Evolutionary conservation across 169 alveolate species (phyloP).

Genomic region (Eimeria brunetti): DNA sequence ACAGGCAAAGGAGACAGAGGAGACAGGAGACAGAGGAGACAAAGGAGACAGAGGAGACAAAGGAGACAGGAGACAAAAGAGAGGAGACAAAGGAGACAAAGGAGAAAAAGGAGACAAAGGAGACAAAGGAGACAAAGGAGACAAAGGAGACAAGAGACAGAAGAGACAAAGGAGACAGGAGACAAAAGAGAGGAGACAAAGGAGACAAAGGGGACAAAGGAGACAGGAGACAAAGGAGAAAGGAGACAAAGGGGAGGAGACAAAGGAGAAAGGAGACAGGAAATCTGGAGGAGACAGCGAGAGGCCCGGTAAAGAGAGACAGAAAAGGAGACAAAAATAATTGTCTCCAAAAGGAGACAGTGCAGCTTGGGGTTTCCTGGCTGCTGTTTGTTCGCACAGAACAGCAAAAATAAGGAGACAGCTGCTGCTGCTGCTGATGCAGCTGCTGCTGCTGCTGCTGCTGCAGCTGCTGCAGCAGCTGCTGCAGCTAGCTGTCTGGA

Average conservation of each 20-base stretch:
- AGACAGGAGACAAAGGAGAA: neutral
- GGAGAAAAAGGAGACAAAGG: no score
- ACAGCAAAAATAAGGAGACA: neutral
- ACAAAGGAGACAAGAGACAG: neutral
- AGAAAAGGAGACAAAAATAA: neutral
- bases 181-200: neutral
- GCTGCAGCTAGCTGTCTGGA: neutral
- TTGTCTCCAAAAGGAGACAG: no score
- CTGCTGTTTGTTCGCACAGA: no score
- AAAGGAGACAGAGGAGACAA: no score
- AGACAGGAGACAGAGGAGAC: no score
- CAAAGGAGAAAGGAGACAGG: neutral
- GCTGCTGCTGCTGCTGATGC: neutral
- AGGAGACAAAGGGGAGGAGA: no score
- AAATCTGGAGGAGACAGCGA: no score
- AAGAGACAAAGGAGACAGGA: neutral
- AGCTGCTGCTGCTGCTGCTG: neutral
- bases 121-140: neutral
- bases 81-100: no score
- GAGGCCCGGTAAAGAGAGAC: no score
- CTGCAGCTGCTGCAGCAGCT: slow-evolving; percentile 4
- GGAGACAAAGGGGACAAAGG: neutral
- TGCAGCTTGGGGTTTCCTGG: no score
- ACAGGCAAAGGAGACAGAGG: no score
- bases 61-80: no score